Evolutionary conservation across 2,329 filamentous ascomycete species (phyloP).

Genomic region (Gremmenia infestans): DNA sequence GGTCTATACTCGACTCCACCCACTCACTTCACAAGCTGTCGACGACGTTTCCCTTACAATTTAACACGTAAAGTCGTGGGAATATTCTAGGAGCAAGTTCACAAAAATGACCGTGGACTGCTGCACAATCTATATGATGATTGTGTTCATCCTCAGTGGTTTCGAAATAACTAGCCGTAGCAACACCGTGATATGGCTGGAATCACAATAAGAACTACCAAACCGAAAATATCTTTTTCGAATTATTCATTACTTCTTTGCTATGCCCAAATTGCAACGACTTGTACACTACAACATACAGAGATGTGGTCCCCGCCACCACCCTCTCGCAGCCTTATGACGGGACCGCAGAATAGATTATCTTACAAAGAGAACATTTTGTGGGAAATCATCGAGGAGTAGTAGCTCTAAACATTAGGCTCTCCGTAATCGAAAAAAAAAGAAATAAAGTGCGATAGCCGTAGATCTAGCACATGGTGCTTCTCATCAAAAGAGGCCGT

Average conservation of each 20-base stretch:
- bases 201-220: background rate
- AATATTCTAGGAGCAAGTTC: too few species aligned
- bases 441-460: conserved; percentile 12
- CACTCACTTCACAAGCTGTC: too few species aligned
- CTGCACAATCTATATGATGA: too few species aligned
- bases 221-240: background rate
- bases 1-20: too few species aligned
- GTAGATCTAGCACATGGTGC: conserved; percentile 18
- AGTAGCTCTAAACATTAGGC: conserved; percentile 30
- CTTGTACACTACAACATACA: conserved; percentile 17
- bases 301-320: conserved; percentile 4
- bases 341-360: conserved; percentile 22
- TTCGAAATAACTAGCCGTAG: too few species aligned
- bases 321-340: conserved; percentile 19
- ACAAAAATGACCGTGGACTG: too few species aligned
- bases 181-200: too few species aligned
- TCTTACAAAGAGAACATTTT: conserved; percentile 28
- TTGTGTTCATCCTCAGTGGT: too few species aligned
- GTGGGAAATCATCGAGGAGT: conserved; percentile 14
- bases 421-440: conserved; percentile 16
- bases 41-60: too few species aligned
- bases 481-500: conserved; percentile 19
- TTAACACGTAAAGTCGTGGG: too few species aligned
- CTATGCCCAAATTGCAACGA: conserved; percentile 3
- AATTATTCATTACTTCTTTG: conserved; percentile 3